Evolutionary conservation across 257 asterid genomes (phyloP), one percentile per base, ranked within the genome.

Genomic region (Haberlea rhodopensis): DNA sequence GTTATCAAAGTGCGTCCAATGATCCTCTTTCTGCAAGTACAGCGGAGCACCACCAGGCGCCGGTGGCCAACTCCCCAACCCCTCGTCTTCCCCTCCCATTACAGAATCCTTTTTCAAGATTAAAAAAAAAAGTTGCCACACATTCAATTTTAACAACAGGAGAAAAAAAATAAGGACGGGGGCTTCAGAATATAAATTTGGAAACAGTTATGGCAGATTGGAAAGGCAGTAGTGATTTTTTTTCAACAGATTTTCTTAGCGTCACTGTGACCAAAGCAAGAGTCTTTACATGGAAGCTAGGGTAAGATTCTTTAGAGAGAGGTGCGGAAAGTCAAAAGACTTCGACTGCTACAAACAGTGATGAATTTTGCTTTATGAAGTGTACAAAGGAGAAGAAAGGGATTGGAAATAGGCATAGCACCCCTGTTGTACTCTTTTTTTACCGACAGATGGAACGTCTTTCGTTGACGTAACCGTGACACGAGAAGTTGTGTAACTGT

Each of bases 1-100:
- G 82, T 84, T 90, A 63, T 90, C 97, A 53, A 87, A 90, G 77
- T 90, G 95, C 23, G 90, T 84, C 97, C 89, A 84, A 61, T 90
- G 94, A 63, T 84, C 96, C 37, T 82, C 94, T 68, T 55, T 88
- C 74, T 78, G 85, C 32, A 68, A 34, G 82, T 81, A 76, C 29
- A 75, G 71, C 25, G 96, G 94, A 0, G 94, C 85, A 43, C 80
- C 89, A 20, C 75, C 71, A 4, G 94, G 85, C 45, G 81, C 71
- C 70, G 95, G 84, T 59, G 92, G 66, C 90, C 84, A 84, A 10
- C 79, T 80, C 76, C 79, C 79, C 86, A 82, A 78, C 9, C 84
- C 92, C 21, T 76, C 86, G 23, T 79, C 90, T 26, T 75, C 87
- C 21, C 74, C 85, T 19, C 95, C 95, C 97, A 87, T 84, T 62